These are phyloP conservation scores for Naganishia kalamii DNA, from an alignment of 768 basidiomycete species.

Conservation along the genomic window DNA sequence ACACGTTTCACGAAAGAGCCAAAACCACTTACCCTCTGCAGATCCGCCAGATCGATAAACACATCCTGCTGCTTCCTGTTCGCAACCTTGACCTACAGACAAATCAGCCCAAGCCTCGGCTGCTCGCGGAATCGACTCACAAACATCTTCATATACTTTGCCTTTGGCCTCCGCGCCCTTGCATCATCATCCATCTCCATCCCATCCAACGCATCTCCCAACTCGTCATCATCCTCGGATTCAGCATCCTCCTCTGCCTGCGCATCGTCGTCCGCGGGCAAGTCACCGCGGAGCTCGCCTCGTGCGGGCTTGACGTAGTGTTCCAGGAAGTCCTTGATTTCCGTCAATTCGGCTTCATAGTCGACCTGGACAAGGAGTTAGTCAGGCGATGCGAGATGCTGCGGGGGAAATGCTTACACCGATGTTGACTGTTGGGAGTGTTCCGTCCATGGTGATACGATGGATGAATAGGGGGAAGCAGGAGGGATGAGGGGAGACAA, in stretches of 20 bases:
- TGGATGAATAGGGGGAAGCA: neutral
- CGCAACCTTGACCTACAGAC: constrained; percentile 52
- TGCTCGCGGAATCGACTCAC: constrained; percentile 6
- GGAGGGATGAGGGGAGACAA: neutral
- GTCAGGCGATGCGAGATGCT: neutral
- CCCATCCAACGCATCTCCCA: constrained; percentile 62
- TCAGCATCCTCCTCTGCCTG: constrained; percentile 34
- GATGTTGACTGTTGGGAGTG: constrained; percentile 22
- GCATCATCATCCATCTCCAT: constrained; percentile 50
- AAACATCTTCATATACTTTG: constrained; percentile 44
- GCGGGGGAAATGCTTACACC: constrained; percentile 1
- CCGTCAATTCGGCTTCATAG: constrained; percentile 10
- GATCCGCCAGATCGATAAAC: constrained; percentile 79
- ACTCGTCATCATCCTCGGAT: constrained; percentile 28
- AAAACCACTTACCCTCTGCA: constrained; percentile 57
- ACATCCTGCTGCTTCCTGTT: constrained; percentile 90
- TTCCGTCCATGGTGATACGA: constrained; percentile 17
- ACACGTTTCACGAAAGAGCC: neutral
- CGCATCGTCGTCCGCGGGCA: constrained; percentile 29
- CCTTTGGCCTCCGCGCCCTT: constrained; percentile 29
- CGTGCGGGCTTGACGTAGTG: constrained; percentile 32
- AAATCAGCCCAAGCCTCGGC: neutral
- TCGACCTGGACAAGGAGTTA: constrained; percentile 20
- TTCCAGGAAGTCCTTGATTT: constrained; percentile 31
- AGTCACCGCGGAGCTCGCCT: neutral